These are phyloP conservation scores for Linum usitatissimum DNA, from an alignment of 345 rosid genomes.

Conservation along the genomic window DNA sequence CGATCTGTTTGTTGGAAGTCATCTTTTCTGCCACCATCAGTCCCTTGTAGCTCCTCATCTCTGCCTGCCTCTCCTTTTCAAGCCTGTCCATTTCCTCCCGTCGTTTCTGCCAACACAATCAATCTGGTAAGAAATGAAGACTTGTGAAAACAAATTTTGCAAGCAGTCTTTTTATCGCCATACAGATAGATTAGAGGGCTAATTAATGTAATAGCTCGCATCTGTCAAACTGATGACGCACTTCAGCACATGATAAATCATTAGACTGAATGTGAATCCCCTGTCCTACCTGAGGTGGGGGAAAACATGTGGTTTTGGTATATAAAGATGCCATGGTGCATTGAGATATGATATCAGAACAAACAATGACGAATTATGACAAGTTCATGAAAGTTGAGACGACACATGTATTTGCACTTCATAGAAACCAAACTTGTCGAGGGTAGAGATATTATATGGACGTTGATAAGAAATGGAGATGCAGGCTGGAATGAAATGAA, in stretches of 20 bases:
- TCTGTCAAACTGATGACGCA: not conserved
- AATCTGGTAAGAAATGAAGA: not conserved
- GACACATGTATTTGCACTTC: not conserved
- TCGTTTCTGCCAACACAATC: constrained; percentile 48
- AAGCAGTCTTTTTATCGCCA: too few species aligned
- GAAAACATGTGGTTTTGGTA: too few species aligned
- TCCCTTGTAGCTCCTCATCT: constrained; percentile 91
- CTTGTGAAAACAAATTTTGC: too few species aligned
- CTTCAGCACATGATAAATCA: too few species aligned
- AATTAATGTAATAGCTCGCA: not conserved
- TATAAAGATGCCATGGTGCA: too few species aligned
- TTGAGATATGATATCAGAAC: too few species aligned
- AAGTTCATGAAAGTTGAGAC: not conserved
- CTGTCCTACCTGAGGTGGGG: too few species aligned
- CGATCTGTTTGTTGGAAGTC: constrained; percentile 92
- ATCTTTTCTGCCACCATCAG: constrained; percentile 91
- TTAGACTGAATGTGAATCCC: too few species aligned
- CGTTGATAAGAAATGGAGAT: not conserved
- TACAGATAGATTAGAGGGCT: too few species aligned
- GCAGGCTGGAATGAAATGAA: not conserved
- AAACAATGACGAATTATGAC: too few species aligned
- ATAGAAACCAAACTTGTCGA: too few species aligned
- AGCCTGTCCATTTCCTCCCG: constrained; percentile 82
- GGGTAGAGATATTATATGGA: not conserved
- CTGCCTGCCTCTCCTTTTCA: constrained; percentile 88